Evolutionary conservation across 2,329 filamentous ascomycete genomes (phyloP).

Genomic region (Arthrobotrys conoides): DNA sequence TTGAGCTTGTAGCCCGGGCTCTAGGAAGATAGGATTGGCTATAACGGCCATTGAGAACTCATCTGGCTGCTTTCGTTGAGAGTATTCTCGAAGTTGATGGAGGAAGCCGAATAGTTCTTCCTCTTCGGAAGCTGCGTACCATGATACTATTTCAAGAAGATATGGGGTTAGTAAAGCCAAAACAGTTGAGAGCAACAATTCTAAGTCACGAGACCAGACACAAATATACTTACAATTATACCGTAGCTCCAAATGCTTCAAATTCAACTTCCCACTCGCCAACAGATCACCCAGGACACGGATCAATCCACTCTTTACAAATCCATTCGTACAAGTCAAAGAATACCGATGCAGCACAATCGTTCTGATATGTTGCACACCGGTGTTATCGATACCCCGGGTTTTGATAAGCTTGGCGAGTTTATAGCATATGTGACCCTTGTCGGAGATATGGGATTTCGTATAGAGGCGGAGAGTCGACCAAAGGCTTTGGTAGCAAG

Average conservation of each 20-base stretch:
- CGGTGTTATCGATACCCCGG: slow-evolving; percentile 10
- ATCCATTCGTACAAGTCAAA: slow-evolving; percentile 18
- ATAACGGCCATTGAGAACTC: slow-evolving; percentile 12
- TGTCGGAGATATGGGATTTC: slow-evolving; percentile 7
- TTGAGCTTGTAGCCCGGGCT: not conserved
- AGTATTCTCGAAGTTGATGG: slow-evolving; percentile 10
- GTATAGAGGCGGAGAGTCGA: slow-evolving; percentile 7
- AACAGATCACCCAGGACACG: slow-evolving; percentile 5
- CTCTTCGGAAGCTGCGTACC: not conserved
- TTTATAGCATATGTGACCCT: slow-evolving; percentile 3
- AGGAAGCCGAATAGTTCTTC: slow-evolving; percentile 15
- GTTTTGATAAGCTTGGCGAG: slow-evolving; percentile 5
- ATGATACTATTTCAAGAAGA: slow-evolving; percentile 3
- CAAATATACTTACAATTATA: slow-evolving; percentile 10
- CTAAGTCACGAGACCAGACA: not conserved
- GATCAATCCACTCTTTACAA: slow-evolving; percentile 5
- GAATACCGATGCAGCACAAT: slow-evolving; percentile 13
- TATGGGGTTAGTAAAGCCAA: not conserved
- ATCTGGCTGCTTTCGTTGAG: not conserved
- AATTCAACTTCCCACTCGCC: slow-evolving; percentile 6
- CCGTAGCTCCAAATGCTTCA: slow-evolving; percentile 15
- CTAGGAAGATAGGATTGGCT: slow-evolving; percentile 4
- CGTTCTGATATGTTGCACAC: not conserved
- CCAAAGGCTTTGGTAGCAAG: slow-evolving; percentile 22
- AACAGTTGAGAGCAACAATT: not conserved